Conservation (phyloP, 2,329 filamentous ascomycete genomes). For the Colletotrichum sp. region DNA sequence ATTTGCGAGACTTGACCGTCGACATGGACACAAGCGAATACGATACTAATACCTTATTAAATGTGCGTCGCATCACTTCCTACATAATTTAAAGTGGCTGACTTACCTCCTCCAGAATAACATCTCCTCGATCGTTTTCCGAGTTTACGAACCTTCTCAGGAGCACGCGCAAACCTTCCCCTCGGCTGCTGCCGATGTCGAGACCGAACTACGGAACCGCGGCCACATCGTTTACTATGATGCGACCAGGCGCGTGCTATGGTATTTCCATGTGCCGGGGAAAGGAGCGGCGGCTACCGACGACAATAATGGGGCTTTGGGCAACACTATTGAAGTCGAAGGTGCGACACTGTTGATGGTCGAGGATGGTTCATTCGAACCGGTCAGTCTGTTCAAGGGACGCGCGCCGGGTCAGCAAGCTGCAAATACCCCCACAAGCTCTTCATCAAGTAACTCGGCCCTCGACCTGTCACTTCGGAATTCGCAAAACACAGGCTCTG, state of each 20-base stretch:
- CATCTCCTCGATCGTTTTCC: slow-evolving; percentile 59
- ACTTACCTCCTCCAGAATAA: slow-evolving; percentile 50
- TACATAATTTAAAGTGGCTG: slow-evolving; percentile 4
- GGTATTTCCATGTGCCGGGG: slow-evolving; percentile 56
- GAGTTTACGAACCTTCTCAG: slow-evolving; percentile 56
- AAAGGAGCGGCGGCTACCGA: slow-evolving; percentile 38
- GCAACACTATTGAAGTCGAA: slow-evolving; percentile 45
- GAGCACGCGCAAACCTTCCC: slow-evolving; percentile 49
- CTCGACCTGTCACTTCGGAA: slow-evolving; percentile 41
- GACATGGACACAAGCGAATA: slow-evolving; percentile 70
- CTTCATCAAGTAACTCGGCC: slow-evolving; percentile 45
- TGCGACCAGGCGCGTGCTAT: slow-evolving; percentile 52
- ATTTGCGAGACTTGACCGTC: slow-evolving; percentile 35
- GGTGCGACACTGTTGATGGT: slow-evolving; percentile 47
- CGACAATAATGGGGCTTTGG: slow-evolving; percentile 31
- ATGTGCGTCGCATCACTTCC: slow-evolving; percentile 48
- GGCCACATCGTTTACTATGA: slow-evolving; percentile 61
- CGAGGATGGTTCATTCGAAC: slow-evolving; percentile 59
- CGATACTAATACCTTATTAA: slow-evolving; percentile 65
- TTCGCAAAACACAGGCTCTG: slow-evolving; percentile 19
- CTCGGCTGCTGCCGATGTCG: slow-evolving; percentile 55
- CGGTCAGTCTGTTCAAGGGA: slow-evolving; percentile 51
- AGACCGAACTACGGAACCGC: slow-evolving; percentile 54
- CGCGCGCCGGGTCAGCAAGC: slow-evolving; percentile 42
- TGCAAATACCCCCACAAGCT: slow-evolving; percentile 50